Evolutionary conservation across 768 basidiomycete genomes (phyloP), one percentile per base, ranked within the genome.

Genomic region (Lactarius hatsudake): DNA sequence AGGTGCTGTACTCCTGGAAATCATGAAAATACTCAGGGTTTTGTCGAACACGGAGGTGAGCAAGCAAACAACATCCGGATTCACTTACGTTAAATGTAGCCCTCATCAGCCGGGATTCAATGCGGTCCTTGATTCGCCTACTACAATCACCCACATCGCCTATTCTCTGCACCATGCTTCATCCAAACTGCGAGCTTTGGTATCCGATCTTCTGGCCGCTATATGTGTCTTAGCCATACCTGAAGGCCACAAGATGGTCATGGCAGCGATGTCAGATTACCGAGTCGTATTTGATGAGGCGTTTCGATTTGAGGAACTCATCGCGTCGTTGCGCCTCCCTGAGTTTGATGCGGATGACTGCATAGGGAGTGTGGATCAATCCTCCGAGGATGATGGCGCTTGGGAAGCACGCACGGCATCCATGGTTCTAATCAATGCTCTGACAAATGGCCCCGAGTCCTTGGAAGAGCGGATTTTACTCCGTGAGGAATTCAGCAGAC

Each of bases 21-120:
- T 88, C 28, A 81, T 93, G 69, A 91, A 88, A 73, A 94, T 92
- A 74, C 76, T 97, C 28, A 81, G 94, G 48, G 89, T 90, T 0
- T 77, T 98, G 20, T 79, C 95, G 69, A 97, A 97, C 72, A 96
- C 90, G 1, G 86, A 91, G 77, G 94, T 93, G 72, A 74, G 87
- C 64, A 69, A 30, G 51, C 30, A 38, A 64, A 54, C 51, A 38
- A 51, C n/a, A 59, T 53, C 4, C 38, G 60, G 30, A 7, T 4
- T 20, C 28, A 17, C 57, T 53, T 36, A 70, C 55, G 51, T 68
- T 23, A 42, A 72, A 54, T 73, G 59, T 43, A 10, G 64, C 66
- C n/a, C 23, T 43, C 36, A 68, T 53, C 48, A 95, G 92, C 78
- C 83, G 60, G 93, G 93, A 8, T 93, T 94, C 74, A 79, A 81